Percentiles rank a stretch among this genome's conserved stretches.
These are phyloP conservation scores for Astrothelium macrocarpum DNA, from an alignment of 495 filamentous ascomycete genomes.

Conservation along the genomic window DNA sequence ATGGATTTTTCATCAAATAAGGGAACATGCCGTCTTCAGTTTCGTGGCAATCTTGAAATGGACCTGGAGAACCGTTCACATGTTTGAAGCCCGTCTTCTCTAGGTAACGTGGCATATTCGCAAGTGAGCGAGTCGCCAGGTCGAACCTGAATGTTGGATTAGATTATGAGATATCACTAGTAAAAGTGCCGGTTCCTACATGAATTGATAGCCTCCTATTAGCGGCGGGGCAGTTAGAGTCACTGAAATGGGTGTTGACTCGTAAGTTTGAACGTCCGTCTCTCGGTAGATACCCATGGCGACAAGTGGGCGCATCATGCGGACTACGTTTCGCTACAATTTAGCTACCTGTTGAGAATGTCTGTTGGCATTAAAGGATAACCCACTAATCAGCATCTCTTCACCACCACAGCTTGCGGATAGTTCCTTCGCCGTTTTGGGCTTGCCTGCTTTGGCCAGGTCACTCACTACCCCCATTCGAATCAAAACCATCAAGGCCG, in stretches of 20 bases:
- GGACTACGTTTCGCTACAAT: neutral
- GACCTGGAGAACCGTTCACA: conserved; percentile 2
- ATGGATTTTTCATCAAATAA: conserved; percentile 8
- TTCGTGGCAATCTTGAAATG: conserved; percentile 8
- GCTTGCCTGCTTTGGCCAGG: conserved; percentile 7
- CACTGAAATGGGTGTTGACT: conserved; percentile 6
- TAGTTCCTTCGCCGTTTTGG: conserved; percentile 6
- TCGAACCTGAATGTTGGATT: conserved; percentile 6
- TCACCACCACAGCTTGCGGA: neutral
- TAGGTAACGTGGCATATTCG: conserved; percentile 9
- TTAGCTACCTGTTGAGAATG: neutral
- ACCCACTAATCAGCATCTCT: conserved; percentile 8
- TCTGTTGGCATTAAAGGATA: neutral
- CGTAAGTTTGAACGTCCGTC: conserved; percentile 8
- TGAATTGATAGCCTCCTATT: conserved; percentile 7
- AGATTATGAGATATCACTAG: neutral
- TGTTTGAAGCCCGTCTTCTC: conserved; percentile 2
- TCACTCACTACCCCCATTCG: conserved; percentile 4
- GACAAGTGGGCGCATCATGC: neutral
- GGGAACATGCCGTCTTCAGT: conserved; percentile 9
- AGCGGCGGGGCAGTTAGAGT: conserved; percentile 9
- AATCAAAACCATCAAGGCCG: conserved; percentile 8
- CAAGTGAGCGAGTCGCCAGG: conserved; percentile 7
- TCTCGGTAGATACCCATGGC: conserved; percentile 5
- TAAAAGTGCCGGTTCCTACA: neutral